phyloP scores from a whole-genome alignment of 73 alveolate genomes.

The Paramecium tetraurelia region DNA sequence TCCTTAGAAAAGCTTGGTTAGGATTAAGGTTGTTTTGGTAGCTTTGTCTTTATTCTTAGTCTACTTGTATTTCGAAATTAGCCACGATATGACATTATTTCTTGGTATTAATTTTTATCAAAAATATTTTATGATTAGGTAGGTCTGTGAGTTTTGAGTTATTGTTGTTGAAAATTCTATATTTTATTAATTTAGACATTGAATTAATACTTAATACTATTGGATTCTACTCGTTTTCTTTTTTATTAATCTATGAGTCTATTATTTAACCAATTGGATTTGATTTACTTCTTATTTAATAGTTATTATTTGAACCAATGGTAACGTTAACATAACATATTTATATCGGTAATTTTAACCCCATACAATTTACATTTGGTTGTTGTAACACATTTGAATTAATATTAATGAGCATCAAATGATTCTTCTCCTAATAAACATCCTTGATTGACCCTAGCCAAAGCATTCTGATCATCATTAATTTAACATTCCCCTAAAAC shows the following conservation, averaged over 20 bases:
- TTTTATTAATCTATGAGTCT: background rate
- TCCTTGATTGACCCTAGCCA: background rate
- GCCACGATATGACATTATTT: background rate
- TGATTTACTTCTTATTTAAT: background rate
- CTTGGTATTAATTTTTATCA: background rate
- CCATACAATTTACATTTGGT: constrained; percentile 8
- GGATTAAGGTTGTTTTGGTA: background rate
- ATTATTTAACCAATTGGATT: background rate
- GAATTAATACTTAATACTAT: background rate
- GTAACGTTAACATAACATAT: background rate
- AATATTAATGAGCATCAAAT: background rate
- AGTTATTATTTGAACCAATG: background rate
- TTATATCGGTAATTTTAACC: background rate
- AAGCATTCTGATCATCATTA: background rate
- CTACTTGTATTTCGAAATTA: background rate
- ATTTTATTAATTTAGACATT: background rate
- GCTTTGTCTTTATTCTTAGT: background rate
- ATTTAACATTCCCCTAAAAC: background rate
- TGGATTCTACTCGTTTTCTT: background rate
- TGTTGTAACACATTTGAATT: background rate
- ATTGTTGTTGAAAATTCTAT: background rate
- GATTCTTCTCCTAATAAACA: constrained; percentile 1
- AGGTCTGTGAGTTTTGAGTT: background rate
- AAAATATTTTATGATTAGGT: background rate
- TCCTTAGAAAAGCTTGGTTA: background rate